phyloP scores from a whole-genome alignment of 2,329 filamentous ascomycete species.

The Macrophomina phaseolina region DNA sequence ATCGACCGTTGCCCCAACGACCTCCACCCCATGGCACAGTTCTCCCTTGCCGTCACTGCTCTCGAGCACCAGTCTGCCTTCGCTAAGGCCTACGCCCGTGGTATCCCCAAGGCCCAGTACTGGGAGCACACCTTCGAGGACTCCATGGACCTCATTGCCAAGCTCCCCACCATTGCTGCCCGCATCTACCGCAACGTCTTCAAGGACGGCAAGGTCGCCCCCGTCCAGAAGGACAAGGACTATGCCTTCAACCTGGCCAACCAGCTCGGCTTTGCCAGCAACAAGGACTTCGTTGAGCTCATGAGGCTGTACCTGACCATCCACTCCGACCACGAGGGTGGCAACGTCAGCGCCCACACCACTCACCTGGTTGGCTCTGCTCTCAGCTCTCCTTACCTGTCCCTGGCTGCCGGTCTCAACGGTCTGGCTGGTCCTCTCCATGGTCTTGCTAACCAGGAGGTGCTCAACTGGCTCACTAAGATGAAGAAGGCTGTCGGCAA shows the following conservation, averaged over 20 bases:
- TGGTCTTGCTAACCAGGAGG: slow-evolving; percentile 99
- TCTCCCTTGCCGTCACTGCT: slow-evolving; percentile 95
- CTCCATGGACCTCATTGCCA: slow-evolving; percentile 99
- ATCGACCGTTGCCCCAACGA: slow-evolving; percentile 99
- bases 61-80: slow-evolving; percentile 98
- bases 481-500: slow-evolving; percentile 96
- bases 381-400: slow-evolving; percentile 96
- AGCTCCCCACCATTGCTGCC: slow-evolving; percentile 96
- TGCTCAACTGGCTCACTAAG: slow-evolving; percentile 98
- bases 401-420: slow-evolving; percentile 93
- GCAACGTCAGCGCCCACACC: slow-evolving; percentile 97
- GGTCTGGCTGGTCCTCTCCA: slow-evolving; percentile 97
- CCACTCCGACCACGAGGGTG: slow-evolving; percentile 99
- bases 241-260: slow-evolving; percentile 99
- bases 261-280: slow-evolving; percentile 95
- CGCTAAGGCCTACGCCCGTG: slow-evolving; percentile 98
- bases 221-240: slow-evolving; percentile 98
- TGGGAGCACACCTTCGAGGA: slow-evolving; percentile 99
- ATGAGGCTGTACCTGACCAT: slow-evolving; percentile 99
- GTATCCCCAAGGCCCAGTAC: slow-evolving; percentile 99
- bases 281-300: slow-evolving; percentile 96
- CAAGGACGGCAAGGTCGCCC: slow-evolving; percentile 98
- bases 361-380: slow-evolving; percentile 97
- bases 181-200: slow-evolving; percentile 99
- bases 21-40: slow-evolving; percentile 99